Conservation (phyloP, 345 rosid genomes). For the Reutealis trisperma region DNA sequence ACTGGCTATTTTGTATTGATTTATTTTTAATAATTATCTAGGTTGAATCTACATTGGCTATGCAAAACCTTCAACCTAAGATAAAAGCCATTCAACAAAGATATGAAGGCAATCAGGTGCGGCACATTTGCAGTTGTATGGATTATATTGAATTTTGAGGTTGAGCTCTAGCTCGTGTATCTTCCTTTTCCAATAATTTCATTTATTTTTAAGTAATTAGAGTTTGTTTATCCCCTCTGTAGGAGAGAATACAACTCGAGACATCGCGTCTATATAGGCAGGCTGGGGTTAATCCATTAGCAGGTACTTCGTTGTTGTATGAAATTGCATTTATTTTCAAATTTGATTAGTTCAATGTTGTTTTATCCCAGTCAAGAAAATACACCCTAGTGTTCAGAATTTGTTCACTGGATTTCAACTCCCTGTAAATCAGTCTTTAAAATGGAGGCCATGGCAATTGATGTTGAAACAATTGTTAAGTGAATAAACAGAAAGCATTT, state of each 20-base stretch:
- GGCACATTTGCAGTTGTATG: conserved; percentile 11
- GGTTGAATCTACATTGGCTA: conserved; percentile 97
- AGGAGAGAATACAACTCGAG: conserved; percentile 98
- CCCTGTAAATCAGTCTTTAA: not conserved
- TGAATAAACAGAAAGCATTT: not conserved
- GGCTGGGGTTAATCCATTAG: conserved; percentile 97
- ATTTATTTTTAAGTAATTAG: conserved; percentile 1
- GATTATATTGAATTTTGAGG: conserved; percentile 11
- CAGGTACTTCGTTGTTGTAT: conserved; percentile 51
- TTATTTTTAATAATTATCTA: conserved; percentile 24
- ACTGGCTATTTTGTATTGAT: not conserved
- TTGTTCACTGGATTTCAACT: not conserved
- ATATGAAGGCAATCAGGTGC: conserved; percentile 94
- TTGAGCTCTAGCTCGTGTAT: conserved; percentile 1
- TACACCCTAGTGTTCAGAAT: not conserved
- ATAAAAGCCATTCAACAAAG: conserved; percentile 97
- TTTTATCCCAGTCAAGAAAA: not conserved
- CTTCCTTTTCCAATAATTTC: not conserved
- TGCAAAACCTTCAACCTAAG: conserved; percentile 98
- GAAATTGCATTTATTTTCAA: not conserved
- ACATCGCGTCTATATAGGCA: conserved; percentile 87
- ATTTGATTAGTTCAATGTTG: not conserved
- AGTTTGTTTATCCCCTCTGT: conserved; percentile 10
- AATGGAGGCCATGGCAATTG: not conserved
- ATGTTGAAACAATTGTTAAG: not conserved